A percentile compares a stretch with the other conserved stretches of the same genome.
These are phyloP conservation scores for Cenchrus americanus DNA, from an alignment of 176 grass and related monocot genomes.

Conservation along the genomic window DNA sequence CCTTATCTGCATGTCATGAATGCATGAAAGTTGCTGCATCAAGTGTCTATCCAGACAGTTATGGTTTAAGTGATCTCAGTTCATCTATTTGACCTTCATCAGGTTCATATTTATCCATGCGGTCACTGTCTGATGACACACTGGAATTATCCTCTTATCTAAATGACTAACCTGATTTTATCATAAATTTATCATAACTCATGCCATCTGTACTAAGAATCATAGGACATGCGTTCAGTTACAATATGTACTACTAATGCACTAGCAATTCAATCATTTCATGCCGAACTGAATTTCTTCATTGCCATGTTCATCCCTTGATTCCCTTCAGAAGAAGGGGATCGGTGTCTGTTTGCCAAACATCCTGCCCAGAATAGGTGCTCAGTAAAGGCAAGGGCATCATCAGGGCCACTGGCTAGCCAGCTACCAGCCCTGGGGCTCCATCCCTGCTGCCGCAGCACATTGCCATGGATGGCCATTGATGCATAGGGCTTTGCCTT, in stretches of 20 bases:
- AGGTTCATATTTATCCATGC: constrained; percentile 29
- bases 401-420: constrained; percentile 37
- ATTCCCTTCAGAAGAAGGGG: constrained; percentile 22
- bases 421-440: constrained; percentile 39
- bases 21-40: constrained; percentile 32
- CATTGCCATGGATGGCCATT: constrained; percentile 42
- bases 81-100: constrained; percentile 39
- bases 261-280: constrained; percentile 10
- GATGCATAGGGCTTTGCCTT: constrained; percentile 47
- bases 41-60: constrained; percentile 32
- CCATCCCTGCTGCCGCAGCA: constrained; percentile 12
- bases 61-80: neutral
- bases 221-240: constrained; percentile 5
- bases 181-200: neutral
- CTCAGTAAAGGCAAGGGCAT: constrained; percentile 20
- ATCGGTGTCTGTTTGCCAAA: neutral
- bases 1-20: neutral
- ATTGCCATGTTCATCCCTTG: constrained; percentile 3
- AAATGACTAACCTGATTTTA: neutral
- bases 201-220: constrained; percentile 15
- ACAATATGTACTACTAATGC: constrained; percentile 20
- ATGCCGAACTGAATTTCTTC: constrained; percentile 28
- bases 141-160: neutral
- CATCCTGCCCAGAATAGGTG: constrained; percentile 10
- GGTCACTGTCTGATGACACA: constrained; percentile 32